These are phyloP conservation scores for Penicillium coffeae DNA, from an alignment of 495 filamentous ascomycete species.

Conservation along the genomic window DNA sequence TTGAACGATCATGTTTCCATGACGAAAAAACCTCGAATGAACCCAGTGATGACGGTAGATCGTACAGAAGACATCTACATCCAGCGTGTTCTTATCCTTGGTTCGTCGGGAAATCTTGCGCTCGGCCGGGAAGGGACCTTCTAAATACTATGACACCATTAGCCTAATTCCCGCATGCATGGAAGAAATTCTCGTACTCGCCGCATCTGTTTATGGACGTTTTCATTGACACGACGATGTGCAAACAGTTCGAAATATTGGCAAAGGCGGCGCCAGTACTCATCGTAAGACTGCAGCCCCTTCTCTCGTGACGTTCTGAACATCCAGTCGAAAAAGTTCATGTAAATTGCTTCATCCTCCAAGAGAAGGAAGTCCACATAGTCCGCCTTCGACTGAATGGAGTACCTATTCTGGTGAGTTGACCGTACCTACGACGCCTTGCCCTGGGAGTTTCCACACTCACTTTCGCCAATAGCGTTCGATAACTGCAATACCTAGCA, in stretches of 20 bases:
- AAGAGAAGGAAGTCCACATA: slow-evolving; percentile 24
- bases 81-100: slow-evolving; percentile 4
- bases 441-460: slow-evolving; percentile 5
- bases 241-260: slow-evolving; percentile 27
- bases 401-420: slow-evolving; percentile 23
- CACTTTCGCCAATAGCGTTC: slow-evolving; percentile 27
- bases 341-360: slow-evolving; percentile 25
- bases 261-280: slow-evolving; percentile 27
- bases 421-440: background rate
- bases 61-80: slow-evolving; percentile 8
- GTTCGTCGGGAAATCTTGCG: slow-evolving; percentile 2
- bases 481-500: slow-evolving; percentile 22
- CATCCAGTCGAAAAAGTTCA: slow-evolving; percentile 34
- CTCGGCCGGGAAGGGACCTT: slow-evolving; percentile 1
- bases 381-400: slow-evolving; percentile 25
- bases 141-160: background rate
- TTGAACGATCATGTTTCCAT: slow-evolving; percentile 29
- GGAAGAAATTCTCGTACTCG: slow-evolving; percentile 1
- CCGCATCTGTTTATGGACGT: slow-evolving; percentile 19
- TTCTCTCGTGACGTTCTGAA: slow-evolving; percentile 24
- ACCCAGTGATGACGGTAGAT: slow-evolving; percentile 8
- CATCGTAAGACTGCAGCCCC: slow-evolving; percentile 23
- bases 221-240: slow-evolving; percentile 10
- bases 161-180: background rate
- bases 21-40: slow-evolving; percentile 5